phyloP scores from a whole-genome alignment of 176 grass and related monocot genomes.

The Aegilops umbellulata region DNA sequence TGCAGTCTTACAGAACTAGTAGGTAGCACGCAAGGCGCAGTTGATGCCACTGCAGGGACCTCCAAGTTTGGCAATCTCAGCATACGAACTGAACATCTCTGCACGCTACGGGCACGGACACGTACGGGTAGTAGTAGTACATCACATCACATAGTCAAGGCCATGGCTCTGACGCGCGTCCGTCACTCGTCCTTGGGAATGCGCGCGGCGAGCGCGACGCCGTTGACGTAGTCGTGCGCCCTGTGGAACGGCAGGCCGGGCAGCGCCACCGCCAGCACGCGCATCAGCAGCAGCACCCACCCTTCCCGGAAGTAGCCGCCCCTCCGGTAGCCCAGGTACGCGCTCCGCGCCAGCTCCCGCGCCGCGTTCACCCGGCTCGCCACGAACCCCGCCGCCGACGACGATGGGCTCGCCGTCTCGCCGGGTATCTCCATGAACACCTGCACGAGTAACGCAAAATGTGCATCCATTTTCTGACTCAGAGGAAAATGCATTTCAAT shows the following conservation, averaged over 20 bases:
- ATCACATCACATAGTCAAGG: neutral
- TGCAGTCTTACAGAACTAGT: neutral
- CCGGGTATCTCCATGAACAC: conserved; percentile 37
- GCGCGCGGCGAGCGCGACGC: conserved; percentile 12
- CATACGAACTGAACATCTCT: no score
- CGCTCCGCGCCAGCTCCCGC: conserved; percentile 42
- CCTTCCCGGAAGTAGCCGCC: conserved; percentile 45
- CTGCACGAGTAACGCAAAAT: neutral
- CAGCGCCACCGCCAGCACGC: conserved; percentile 32
- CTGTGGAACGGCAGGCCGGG: conserved; percentile 50
- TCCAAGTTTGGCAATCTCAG: no score
- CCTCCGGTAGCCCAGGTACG: conserved; percentile 18
- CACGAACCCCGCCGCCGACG: neutral
- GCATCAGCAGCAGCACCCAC: conserved; percentile 42
- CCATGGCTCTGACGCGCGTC: neutral
- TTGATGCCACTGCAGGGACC: neutral
- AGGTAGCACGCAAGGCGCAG: neutral
- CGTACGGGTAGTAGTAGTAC: neutral
- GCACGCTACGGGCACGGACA: neutral
- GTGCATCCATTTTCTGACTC: neutral
- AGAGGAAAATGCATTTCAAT: neutral
- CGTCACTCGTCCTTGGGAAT: conserved; percentile 29
- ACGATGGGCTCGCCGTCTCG: neutral
- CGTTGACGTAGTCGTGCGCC: conserved; percentile 52
- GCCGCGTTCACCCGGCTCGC: conserved; percentile 24